A percentile compares a stretch with the other conserved stretches of the same genome.
Conservation (phyloP, 306 rosid genomes). For the Styphnolobium japonicum region DNA sequence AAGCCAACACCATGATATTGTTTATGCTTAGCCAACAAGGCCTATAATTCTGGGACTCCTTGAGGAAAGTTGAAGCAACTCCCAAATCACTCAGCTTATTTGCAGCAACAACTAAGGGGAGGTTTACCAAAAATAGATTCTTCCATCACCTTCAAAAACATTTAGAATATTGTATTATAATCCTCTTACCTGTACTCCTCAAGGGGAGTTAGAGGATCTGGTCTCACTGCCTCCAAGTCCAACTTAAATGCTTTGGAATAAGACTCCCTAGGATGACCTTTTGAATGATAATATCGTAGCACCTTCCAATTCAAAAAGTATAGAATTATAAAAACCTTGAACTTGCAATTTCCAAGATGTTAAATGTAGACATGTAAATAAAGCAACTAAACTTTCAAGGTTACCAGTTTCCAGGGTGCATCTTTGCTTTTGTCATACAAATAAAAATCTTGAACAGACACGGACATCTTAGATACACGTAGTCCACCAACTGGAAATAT, state of each 20-base stretch:
- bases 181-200: constrained; percentile 84
- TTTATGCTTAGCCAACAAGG: background rate
- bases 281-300: constrained; percentile 77
- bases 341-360: constrained; percentile 24
- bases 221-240: constrained; percentile 95
- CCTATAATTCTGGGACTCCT: background rate
- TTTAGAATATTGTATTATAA: background rate
- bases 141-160: background rate
- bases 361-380: background rate
- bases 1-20: background rate
- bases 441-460: constrained; percentile 76
- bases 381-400: constrained; percentile 9
- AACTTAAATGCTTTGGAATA: constrained; percentile 83
- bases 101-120: background rate
- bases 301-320: constrained; percentile 56
- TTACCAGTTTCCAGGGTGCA: constrained; percentile 97
- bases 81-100: background rate
- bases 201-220: constrained; percentile 90
- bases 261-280: constrained; percentile 82
- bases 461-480: constrained; percentile 65
- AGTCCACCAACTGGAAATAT: constrained; percentile 73
- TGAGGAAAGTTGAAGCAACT: constrained; percentile 19
- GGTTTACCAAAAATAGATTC: background rate
- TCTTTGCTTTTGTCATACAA: constrained; percentile 72
- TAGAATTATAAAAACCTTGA: constrained; percentile 19